phyloP scores from a whole-genome alignment of 176 grass and related monocot genomes.

The Puya raimondii region DNA sequence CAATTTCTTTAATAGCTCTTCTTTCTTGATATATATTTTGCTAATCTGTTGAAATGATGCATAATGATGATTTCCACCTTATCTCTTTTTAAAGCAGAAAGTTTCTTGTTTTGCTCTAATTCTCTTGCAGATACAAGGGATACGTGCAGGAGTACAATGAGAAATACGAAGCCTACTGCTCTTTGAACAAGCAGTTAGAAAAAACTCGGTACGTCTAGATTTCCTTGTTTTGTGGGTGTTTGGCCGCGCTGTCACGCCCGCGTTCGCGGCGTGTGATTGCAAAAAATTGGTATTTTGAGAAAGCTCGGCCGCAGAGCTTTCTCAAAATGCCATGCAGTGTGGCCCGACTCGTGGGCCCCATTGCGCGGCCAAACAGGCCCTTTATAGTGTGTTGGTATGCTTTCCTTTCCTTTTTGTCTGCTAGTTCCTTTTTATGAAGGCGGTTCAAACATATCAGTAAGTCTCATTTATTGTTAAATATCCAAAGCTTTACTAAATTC shows the following conservation, averaged over 20 bases:
- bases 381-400: no score
- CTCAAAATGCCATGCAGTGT: no score
- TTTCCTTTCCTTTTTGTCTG: background rate
- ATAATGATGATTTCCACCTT: background rate
- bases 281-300: no score
- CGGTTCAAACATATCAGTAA: background rate
- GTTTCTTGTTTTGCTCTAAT: constrained; percentile 13
- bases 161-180: constrained; percentile 60
- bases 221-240: background rate
- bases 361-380: no score
- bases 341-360: no score
- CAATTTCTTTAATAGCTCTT: constrained; percentile 15
- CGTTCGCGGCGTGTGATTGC: no score
- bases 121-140: constrained; percentile 62
- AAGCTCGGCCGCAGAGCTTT: no score
- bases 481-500: background rate
- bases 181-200: constrained; percentile 60
- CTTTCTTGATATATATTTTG: background rate
- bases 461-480: background rate
- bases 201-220: constrained; percentile 57
- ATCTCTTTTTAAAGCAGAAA: constrained; percentile 5
- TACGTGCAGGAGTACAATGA: constrained; percentile 84
- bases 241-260: no score
- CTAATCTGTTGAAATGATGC: background rate
- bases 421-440: constrained; percentile 1